phyloP scores from a whole-genome alignment of 108 stramenopile species.

The Conticribra guillardii region DNA sequence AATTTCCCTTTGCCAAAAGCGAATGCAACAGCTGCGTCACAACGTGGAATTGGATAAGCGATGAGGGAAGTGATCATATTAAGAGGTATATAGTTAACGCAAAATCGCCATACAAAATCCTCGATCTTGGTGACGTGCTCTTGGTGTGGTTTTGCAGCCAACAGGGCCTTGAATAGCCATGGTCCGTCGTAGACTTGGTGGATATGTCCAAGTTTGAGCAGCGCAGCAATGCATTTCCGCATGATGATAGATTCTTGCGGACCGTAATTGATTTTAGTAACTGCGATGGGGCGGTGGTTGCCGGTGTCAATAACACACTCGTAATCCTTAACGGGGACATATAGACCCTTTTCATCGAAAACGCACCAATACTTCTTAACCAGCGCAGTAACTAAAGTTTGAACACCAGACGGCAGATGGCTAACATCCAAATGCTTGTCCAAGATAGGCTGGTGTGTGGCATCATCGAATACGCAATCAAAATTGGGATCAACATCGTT shows the following conservation, averaged over 20 bases:
- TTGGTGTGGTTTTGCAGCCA: neutral
- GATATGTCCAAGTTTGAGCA: constrained; percentile 3
- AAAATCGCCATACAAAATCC: constrained; percentile 18
- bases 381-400: neutral
- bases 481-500: constrained; percentile 6
- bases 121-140: constrained; percentile 2
- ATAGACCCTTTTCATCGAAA: constrained; percentile 5
- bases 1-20: neutral
- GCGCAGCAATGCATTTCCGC: constrained; percentile 5
- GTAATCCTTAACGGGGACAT: neutral
- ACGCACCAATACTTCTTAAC: constrained; percentile 18
- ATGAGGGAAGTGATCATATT: neutral
- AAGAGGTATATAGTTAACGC: constrained; percentile 14
- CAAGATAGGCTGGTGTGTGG: neutral
- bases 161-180: constrained; percentile 16
- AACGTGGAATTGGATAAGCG: neutral
- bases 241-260: constrained; percentile 14
- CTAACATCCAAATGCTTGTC: neutral
- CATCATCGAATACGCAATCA: neutral
- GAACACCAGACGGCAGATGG: neutral
- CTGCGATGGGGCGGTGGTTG: neutral
- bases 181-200: constrained; percentile 2
- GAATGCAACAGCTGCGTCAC: neutral
- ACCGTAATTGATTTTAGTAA: constrained; percentile 17
- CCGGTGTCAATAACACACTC: constrained; percentile 5